Evolutionary conservation across 176 grass and related monocot species (phyloP), one percentile per base, ranked within the genome.

Genomic region (Oryza longistaminata): DNA sequence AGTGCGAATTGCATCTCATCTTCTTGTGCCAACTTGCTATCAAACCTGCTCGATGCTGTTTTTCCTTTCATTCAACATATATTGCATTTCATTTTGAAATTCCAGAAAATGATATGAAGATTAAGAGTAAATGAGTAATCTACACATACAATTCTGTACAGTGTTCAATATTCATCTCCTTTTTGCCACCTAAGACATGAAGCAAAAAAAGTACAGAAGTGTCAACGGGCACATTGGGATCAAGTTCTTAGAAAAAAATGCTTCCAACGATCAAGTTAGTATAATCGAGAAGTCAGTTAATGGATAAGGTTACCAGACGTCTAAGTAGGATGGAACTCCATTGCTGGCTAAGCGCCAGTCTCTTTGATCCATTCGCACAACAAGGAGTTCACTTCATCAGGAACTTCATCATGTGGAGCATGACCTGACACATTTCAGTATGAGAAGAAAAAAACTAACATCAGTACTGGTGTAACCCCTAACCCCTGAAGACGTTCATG

Each of bases 341-440:
- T 40, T 50, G 43, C 60, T 48, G 74, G 82, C 9, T 52, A 68
- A 80, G 86, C 79, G 79, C 90, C 92, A 67, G 48, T 73, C 77
- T 77, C 74, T 26, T 78, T 90, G 53, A 68, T 85, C 96, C 93
- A 98, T 77, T 95, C 83, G 24, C 66, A 90, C 9, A 95, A 60
- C 75, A 92, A 48, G 64, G 81, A 61, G 65, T 98, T 98, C 44
- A 95, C 96, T 89, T 95, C 78, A 37, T 81, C 87, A 33, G 96
- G 91, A 73, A 98, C 82, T 87, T 98, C 96, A 93, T 98, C 91
- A 2, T 98, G 93, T 8, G 93, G 87, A 85, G 89, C 90, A 78
- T 98, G 96, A 14, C 96, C 96, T 98, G 79, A 69, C 42, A 67
- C 75, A 88, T 66, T 73, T 84, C 35, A 66, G 5, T 50, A 33